Percentiles rank a stretch among this genome's conserved stretches.
phyloP scores from a whole-genome alignment of 2,329 filamentous ascomycete genomes.

The Thielaviopsis punctulata region DNA sequence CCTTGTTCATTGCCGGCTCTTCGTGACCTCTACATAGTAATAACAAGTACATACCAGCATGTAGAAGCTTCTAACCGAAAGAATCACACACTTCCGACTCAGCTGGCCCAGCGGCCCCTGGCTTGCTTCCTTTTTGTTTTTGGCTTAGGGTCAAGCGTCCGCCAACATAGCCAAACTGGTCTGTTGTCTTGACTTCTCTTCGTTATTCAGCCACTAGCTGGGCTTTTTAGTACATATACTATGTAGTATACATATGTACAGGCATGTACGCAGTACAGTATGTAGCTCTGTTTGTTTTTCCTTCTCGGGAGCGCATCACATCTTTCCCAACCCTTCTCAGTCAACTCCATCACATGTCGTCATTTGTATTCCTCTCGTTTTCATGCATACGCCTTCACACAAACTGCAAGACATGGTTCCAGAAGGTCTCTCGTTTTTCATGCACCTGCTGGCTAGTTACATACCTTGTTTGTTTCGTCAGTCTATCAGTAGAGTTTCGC shows the following conservation, averaged over 20 bases:
- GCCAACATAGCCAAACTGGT: background rate
- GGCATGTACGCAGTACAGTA: no score
- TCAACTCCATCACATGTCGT: constrained; percentile 14
- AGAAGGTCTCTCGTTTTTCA: background rate
- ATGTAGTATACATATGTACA: no score
- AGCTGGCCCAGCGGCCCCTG: background rate
- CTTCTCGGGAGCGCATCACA: background rate
- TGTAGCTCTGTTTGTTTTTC: no score
- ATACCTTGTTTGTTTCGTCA: no score
- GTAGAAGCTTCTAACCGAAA: no score
- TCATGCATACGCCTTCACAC: background rate
- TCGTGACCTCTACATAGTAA: no score
- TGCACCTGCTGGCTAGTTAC: background rate
- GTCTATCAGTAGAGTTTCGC: no score
- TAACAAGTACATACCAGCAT: no score
- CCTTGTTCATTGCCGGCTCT: background rate
- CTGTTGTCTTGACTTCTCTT: no score
- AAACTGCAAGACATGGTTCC: background rate
- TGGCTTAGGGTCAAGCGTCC: background rate
- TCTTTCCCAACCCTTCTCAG: constrained; percentile 10
- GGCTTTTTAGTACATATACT: no score
- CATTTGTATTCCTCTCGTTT: no score
- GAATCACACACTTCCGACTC: background rate
- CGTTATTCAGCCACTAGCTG: no score
- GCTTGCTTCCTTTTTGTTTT: background rate